phyloP scores from a whole-genome alignment of 1,139 yeast genomes.

The Arxiozyma bovina region DNA sequence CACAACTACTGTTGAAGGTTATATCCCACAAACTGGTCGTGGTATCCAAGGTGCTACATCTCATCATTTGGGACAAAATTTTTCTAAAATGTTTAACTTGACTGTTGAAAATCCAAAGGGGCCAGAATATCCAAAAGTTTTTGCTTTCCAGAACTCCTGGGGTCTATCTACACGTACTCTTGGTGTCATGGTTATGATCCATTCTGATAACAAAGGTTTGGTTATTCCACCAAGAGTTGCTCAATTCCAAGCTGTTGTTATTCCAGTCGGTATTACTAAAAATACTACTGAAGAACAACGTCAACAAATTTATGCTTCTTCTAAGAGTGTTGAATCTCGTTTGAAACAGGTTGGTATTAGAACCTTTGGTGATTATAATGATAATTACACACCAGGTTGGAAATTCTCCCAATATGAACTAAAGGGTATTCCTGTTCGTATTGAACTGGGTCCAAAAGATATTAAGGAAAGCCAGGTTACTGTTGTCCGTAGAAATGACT shows the following conservation, averaged over 20 bases:
- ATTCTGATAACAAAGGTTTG: slow-evolving; percentile 96
- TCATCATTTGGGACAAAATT: slow-evolving; percentile 95
- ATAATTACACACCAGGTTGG: slow-evolving; percentile 97
- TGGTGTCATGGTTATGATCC: slow-evolving; percentile 99
- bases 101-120: slow-evolving; percentile 92
- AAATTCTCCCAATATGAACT: slow-evolving; percentile 96
- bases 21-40: slow-evolving; percentile 96
- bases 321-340: slow-evolving; percentile 53
- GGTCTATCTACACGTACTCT: slow-evolving; percentile 97
- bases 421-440: slow-evolving; percentile 87
- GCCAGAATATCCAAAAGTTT: slow-evolving; percentile 73
- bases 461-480: slow-evolving; percentile 68
- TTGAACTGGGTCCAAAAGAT: slow-evolving; percentile 96
- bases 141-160: slow-evolving; percentile 97
- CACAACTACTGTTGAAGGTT: slow-evolving; percentile 95
- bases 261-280: slow-evolving; percentile 91
- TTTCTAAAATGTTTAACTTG: slow-evolving; percentile 96
- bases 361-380: slow-evolving; percentile 80
- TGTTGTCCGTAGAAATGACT: slow-evolving; percentile 89
- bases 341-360: slow-evolving; percentile 56
- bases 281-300: slow-evolving; percentile 75
- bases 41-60: slow-evolving; percentile 99
- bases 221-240: slow-evolving; percentile 98
- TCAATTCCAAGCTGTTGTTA: slow-evolving; percentile 79
- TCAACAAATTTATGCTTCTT: slow-evolving; percentile 58